Conservation (phyloP, 2,329 filamentous ascomycete species). For the Curvularia spicifera region DNA sequence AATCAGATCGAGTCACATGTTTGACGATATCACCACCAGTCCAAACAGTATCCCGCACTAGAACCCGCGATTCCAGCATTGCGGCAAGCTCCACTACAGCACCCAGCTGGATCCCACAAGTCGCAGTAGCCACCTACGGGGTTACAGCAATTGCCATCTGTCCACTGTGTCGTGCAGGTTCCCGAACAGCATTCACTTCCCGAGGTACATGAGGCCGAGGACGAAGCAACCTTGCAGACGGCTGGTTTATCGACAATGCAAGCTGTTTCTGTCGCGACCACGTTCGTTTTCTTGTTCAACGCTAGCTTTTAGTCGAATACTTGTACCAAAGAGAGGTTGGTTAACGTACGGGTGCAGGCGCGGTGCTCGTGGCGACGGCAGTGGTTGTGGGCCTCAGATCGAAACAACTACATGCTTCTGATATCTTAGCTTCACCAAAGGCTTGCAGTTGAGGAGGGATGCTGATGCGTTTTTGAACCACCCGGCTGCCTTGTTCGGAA, state of each 20-base stretch:
- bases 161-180: too few species aligned
- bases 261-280: not conserved
- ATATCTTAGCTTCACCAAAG: not conserved
- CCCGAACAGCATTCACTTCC: not conserved
- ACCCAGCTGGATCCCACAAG: not conserved
- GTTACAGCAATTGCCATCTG: not conserved
- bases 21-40: not conserved
- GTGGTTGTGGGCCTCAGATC: not conserved
- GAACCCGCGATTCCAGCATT: too few species aligned
- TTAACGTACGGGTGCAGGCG: not conserved
- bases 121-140: not conserved
- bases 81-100: not conserved
- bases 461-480: not conserved
- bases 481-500: not conserved
- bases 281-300: not conserved
- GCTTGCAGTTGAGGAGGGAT: not conserved
- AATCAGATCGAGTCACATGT: not conserved
- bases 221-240: not conserved
- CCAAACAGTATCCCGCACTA: not conserved
- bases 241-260: not conserved
- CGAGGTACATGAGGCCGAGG: not conserved
- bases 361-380: not conserved
- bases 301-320: not conserved
- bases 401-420: not conserved
- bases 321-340: not conserved